Percentiles rank a stretch among this genome's conserved stretches.
These are phyloP conservation scores for Erigeron canadensis DNA, from an alignment of 129 eudicot species.

Conservation along the genomic window DNA sequence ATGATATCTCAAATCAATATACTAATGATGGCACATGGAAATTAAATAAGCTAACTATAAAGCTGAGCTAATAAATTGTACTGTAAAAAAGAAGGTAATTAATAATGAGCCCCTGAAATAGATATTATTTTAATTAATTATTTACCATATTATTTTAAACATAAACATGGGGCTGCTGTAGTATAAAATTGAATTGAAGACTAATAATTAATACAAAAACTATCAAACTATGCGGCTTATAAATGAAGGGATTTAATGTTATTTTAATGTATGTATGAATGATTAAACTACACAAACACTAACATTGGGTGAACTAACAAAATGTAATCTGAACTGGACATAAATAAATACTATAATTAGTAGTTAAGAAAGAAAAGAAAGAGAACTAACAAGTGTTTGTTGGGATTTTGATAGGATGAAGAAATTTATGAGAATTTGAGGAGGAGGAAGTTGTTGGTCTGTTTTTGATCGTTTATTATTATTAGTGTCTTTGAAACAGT, in stretches of 20 bases:
- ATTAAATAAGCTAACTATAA: slow-evolving; percentile 22
- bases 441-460: slow-evolving; percentile 14
- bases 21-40: slow-evolving; percentile 30
- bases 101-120: slow-evolving; percentile 15
- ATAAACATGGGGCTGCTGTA: neutral
- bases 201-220: neutral
- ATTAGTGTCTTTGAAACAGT: neutral
- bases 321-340: slow-evolving; percentile 9
- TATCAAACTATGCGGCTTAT: slow-evolving; percentile 28
- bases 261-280: too few species aligned
- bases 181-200: too few species aligned
- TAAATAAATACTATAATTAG: neutral
- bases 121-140: neutral
- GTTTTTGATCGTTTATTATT: neutral
- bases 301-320: slow-evolving; percentile 21
- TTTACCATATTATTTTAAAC: neutral
- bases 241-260: slow-evolving; percentile 16
- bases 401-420: neutral
- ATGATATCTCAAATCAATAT: neutral
- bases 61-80: slow-evolving; percentile 8
- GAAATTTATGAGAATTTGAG: slow-evolving; percentile 1
- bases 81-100: neutral
- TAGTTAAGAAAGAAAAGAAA: slow-evolving; percentile 17
- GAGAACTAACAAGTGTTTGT: neutral
- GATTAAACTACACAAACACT: neutral